Conservation (phyloP, 2,329 filamentous ascomycete species). For the Aureobasidium leucospermi region DNA sequence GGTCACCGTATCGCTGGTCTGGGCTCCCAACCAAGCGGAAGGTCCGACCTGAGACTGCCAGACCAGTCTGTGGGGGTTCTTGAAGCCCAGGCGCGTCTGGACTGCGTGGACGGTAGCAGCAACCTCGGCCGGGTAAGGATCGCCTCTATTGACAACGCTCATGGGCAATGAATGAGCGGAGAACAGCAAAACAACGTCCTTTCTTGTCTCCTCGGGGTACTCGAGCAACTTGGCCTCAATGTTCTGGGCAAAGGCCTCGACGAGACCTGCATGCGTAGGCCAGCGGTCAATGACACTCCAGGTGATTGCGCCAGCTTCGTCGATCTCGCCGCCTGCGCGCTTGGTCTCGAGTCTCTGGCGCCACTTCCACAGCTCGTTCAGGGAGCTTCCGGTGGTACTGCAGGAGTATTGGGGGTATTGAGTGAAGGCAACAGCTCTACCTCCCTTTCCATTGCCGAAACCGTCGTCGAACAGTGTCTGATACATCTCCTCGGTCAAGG, state of each 20-base stretch:
- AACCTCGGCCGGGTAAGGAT: conserved; percentile 92
- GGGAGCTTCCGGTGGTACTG: conserved; percentile 88
- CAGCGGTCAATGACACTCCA: conserved; percentile 99
- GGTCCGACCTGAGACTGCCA: conserved; percentile 99
- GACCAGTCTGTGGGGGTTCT: conserved; percentile 85
- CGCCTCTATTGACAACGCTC: conserved; percentile 92
- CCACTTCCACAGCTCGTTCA: conserved; percentile 99
- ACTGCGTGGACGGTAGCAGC: conserved; percentile 93
- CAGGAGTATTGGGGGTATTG: conserved; percentile 99
- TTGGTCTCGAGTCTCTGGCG: conserved; percentile 79
- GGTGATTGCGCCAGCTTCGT: conserved; percentile 62
- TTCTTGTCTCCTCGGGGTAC: conserved; percentile 74
- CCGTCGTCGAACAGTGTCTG: conserved; percentile 74
- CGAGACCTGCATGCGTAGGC: conserved; percentile 83
- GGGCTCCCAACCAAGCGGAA: conserved; percentile 88
- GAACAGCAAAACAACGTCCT: conserved; percentile 80
- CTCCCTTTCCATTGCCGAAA: conserved; percentile 83
- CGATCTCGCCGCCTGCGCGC: conserved; percentile 43
- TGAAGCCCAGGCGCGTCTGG: conserved; percentile 83
- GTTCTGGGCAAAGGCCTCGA: conserved; percentile 87
- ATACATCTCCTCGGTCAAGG: conserved; percentile 93
- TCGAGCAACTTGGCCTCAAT: conserved; percentile 78
- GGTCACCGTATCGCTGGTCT: conserved; percentile 82
- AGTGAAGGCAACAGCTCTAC: conserved; percentile 90
- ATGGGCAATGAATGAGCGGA: conserved; percentile 95